Evolutionary conservation across 2,329 filamentous ascomycete species (phyloP).

Genomic region (Claviceps sp.): DNA sequence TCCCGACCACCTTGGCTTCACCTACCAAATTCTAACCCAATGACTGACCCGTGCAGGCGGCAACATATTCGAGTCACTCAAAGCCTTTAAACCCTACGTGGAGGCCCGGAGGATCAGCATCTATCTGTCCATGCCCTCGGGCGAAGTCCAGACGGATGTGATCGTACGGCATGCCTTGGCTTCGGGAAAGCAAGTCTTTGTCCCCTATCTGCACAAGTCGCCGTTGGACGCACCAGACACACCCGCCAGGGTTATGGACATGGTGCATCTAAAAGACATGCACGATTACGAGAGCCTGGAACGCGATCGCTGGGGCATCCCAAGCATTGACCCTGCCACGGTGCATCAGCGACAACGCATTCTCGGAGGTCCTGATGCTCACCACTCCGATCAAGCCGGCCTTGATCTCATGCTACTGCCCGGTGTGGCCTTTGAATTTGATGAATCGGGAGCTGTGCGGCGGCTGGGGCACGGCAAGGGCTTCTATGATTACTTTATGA

Average conservation of each 20-base stretch:
- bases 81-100: slow-evolving; percentile 58
- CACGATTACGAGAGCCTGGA: slow-evolving; percentile 66
- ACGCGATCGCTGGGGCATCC: slow-evolving; percentile 85
- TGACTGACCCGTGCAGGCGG: slow-evolving; percentile 37
- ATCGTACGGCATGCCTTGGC: slow-evolving; percentile 72
- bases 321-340: slow-evolving; percentile 58
- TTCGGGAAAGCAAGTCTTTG: slow-evolving; percentile 72
- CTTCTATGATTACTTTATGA: slow-evolving; percentile 91
- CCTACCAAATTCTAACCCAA: not conserved
- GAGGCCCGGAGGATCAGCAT: slow-evolving; percentile 66
- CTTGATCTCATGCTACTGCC: slow-evolving; percentile 86
- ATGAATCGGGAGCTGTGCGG: slow-evolving; percentile 42
- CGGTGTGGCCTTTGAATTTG: slow-evolving; percentile 76
- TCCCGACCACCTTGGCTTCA: not conserved
- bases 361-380: slow-evolving; percentile 46
- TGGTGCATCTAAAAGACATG: slow-evolving; percentile 65
- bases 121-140: slow-evolving; percentile 83
- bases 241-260: slow-evolving; percentile 72
- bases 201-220: slow-evolving; percentile 71
- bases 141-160: slow-evolving; percentile 70
- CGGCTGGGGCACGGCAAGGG: slow-evolving; percentile 89
- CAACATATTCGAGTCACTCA: slow-evolving; percentile 49
- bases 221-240: slow-evolving; percentile 32
- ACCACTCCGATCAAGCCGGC: slow-evolving; percentile 29
- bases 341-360: slow-evolving; percentile 57